Percentiles rank a stretch among this genome's conserved stretches.
Evolutionary conservation across 345 rosid species (phyloP).

Genomic region (Nephelium lappaceum): DNA sequence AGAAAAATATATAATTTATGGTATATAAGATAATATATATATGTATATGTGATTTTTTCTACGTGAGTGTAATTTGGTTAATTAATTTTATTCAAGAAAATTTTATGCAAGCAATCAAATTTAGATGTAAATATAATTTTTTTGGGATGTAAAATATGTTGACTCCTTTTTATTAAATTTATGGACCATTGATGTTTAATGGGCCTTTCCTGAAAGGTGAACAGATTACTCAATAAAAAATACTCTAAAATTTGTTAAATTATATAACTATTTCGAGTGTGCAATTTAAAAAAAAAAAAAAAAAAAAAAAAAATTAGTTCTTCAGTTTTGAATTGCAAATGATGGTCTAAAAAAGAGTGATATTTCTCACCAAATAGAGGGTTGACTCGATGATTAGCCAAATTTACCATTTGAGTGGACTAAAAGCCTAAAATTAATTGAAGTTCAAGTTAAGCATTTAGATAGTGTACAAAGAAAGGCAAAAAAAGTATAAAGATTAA

Average conservation of each 20-base stretch:
- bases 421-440: not conserved
- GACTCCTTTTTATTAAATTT: not conserved
- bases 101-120: too few species aligned
- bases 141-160: not conserved
- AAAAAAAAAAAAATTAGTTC: too few species aligned
- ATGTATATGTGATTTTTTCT: not conserved
- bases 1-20: too few species aligned
- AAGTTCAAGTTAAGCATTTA: conserved; percentile 10
- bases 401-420: not conserved
- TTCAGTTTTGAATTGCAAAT: not conserved
- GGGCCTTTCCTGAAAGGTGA: too few species aligned
- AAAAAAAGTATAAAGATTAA: not conserved
- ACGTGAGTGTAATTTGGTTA: not conserved
- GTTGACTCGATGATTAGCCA: not conserved
- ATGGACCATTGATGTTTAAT: not conserved
- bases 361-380: not conserved
- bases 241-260: too few species aligned
- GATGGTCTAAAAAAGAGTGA: not conserved
- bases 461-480: conserved; percentile 5
- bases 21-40: too few species aligned
- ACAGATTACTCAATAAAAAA: too few species aligned
- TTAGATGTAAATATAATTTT: too few species aligned
- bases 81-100: too few species aligned
- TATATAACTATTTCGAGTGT: not conserved
- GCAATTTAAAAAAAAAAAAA: too few species aligned